Evolutionary conservation across 352 stramenopile genomes (phyloP), one percentile per base, ranked within the genome.

Genomic region (Plasmopara viticola): DNA sequence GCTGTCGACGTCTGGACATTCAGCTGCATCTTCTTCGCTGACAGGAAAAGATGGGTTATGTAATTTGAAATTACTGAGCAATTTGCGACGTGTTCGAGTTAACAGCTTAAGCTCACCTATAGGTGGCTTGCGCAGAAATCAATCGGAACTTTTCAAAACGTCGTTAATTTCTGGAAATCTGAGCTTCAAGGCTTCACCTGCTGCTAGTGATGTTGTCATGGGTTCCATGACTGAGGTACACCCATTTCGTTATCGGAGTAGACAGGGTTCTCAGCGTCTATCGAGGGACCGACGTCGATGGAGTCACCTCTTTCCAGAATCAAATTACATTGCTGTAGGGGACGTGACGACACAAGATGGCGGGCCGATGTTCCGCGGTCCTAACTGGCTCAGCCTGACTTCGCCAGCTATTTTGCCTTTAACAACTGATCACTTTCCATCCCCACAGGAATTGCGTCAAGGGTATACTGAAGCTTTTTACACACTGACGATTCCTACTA

Each of bases 341-440:
- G 20, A 25, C 20, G 20, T 25, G 20, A 25, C 20, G 20, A 25
- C 20, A 25, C 20, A 25, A 25, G 20, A 25, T 51, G 51, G 48
- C 15, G 71, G 74, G 28, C 60, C 61, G 8, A 58, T 74, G n/a
- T 67, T 78, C 35, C 62, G 94, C 20, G 92, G 94, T 3, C 92
- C 95, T n/a, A 98, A 98, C 63, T 99, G 95, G 94, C 98, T 96
- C 48, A 96, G 80, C 31, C 63, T 99, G 6, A 96, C 84, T 25
- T 94, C 95, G 14, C 96, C 96, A 20, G 96, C 95, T 6, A 97
- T 98, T 49, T 59, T 97, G 18, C 89, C 89, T 14, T 62, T 96
- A 20, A 95, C 86, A 29, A 96, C 86, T 4, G 87, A 96, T 62
- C 95, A 92, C 43, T 83, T 92, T 18, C 87, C 87, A 20, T 76